phyloP scores from a whole-genome alignment of 1,284 basidiomycete species.

The Sporisorium reilianum region DNA sequence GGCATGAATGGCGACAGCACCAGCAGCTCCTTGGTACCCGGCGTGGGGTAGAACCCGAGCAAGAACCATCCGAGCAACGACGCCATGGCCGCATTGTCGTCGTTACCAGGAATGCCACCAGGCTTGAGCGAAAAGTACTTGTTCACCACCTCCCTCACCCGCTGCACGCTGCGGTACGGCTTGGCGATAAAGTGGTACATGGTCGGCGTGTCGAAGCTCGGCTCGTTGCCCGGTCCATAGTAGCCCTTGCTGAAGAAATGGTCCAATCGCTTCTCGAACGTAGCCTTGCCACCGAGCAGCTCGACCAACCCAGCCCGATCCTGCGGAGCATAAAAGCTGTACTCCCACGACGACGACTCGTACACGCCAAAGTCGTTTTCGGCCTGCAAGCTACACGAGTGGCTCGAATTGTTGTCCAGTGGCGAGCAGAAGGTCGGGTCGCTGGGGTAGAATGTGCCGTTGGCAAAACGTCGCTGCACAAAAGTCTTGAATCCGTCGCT shows the following conservation, averaged over 20 bases:
- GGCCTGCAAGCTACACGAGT: conserved; percentile 54
- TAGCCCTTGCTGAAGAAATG: conserved; percentile 56
- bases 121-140: conserved; percentile 53
- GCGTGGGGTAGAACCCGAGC: conserved; percentile 75
- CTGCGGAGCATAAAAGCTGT: conserved; percentile 60
- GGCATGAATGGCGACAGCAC: conserved; percentile 60
- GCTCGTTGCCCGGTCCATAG: conserved; percentile 62
- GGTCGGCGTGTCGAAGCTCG: conserved; percentile 54
- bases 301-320: conserved; percentile 56
- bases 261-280: conserved; percentile 57
- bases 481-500: conserved; percentile 53
- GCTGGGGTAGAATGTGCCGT: conserved; percentile 49
- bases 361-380: conserved; percentile 58
- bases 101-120: conserved; percentile 70
- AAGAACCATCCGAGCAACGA: conserved; percentile 76
- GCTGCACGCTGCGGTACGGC: conserved; percentile 38
- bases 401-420: conserved; percentile 40
- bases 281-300: conserved; percentile 46
- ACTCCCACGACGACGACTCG: conserved; percentile 60
- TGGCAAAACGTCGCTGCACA: conserved; percentile 53
- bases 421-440: conserved; percentile 60
- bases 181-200: conserved; percentile 54
- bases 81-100: conserved; percentile 78
- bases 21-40: conserved; percentile 65
- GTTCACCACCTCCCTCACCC: conserved; percentile 49